Evolutionary conservation across 805 yeast genomes (phyloP), one percentile per base, ranked within the genome.

Genomic region (Yamadazyma philogaea): DNA sequence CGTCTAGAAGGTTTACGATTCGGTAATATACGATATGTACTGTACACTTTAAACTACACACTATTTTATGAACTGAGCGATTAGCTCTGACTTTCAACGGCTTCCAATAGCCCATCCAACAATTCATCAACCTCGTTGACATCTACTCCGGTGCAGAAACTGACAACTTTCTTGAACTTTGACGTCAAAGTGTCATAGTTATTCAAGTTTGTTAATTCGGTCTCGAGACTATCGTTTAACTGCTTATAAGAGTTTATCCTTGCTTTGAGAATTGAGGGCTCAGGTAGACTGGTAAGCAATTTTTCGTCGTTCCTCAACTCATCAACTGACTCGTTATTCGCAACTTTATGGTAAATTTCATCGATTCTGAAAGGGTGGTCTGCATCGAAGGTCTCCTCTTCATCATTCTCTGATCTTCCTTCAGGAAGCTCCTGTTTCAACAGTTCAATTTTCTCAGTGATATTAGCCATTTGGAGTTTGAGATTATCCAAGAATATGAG

Each of bases 361-460:
- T 76, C 71, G 8, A 87, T 76, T 37, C 84, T 74, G 62, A 87
- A 91, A n/a, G 96, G 96, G 56, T 87, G 91, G 63, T 90, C 97
- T 0, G 96, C 91, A 61, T 85, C 91, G 53, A 80, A 83, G 45
- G 82, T 82, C 49, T 85, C 90, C 38, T 78, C 84, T 10, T 66
- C 63, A 6, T 46, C 51, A n/a, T 50, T 55, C 15, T 78, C 47
- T 20, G 26, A 18, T 14, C 85, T 54, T 18, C 51, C 54, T 12
- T 78, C 47, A 77, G 81, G 52, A 6, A 51, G 28, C 39, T 56
- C 63, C 37, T 53, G 53, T 38, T 56, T 55, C 18, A 58, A 50
- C 42, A 55, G 37, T 39, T 63, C 59, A 37, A 68, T 48, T 44
- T 61, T 64, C 42, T 70, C 74, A 33, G 59, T 57, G 22, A 70